These are phyloP conservation scores for Saccharomycopsis oosterbeekiorum DNA, from an alignment of 805 yeast genomes.

Conservation along the genomic window DNA sequence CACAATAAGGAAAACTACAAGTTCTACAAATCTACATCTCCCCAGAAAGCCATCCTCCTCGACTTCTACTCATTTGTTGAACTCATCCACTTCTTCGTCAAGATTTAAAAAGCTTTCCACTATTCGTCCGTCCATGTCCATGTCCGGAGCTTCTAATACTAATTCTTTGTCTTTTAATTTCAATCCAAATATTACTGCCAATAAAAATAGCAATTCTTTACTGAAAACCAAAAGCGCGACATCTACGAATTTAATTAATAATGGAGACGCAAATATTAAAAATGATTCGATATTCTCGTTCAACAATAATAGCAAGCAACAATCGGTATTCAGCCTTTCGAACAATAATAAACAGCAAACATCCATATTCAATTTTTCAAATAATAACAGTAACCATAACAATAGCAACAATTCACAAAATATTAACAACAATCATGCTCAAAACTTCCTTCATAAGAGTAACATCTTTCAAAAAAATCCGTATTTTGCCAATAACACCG, in stretches of 20 bases:
- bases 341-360: neutral
- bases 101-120: neutral
- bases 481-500: neutral
- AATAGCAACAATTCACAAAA: neutral
- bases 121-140: neutral
- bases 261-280: neutral
- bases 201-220: neutral
- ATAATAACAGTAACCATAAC: neutral
- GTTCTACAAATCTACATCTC: neutral
- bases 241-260: neutral
- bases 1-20: neutral
- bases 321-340: neutral
- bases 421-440: neutral
- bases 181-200: neutral
- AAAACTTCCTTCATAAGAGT: neutral
- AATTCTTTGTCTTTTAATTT: neutral
- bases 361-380: neutral
- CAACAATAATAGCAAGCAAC: neutral
- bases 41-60: neutral
- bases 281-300: neutral
- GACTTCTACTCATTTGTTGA: neutral
- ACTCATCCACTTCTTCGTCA: neutral
- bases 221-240: neutral
- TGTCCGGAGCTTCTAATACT: neutral
- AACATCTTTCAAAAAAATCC: neutral